Evolutionary conservation across 228 moss, liverwort and hornwort species (phyloP).

Genomic region (Sphagnum fallax): DNA sequence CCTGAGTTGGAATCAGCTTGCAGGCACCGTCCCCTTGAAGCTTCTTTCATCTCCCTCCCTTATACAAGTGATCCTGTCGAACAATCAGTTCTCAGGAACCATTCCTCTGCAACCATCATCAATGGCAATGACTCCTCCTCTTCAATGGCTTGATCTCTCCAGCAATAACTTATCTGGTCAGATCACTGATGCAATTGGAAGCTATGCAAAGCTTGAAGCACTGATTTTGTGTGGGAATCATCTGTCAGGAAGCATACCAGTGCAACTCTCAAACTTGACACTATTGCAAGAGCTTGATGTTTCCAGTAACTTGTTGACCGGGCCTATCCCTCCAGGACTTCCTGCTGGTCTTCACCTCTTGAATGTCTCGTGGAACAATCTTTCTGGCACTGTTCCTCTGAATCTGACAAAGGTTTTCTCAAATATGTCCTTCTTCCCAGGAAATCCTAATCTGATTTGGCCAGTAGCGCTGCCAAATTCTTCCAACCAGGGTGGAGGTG

Average conservation of each 20-base stretch:
- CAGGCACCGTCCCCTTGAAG: conserved; percentile 43
- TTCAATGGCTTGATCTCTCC: conserved; percentile 59
- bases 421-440: conserved; percentile 55
- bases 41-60: conserved; percentile 46
- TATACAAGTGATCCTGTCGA: conserved; percentile 47
- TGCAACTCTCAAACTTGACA: conserved; percentile 30
- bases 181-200: conserved; percentile 44
- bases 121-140: conserved; percentile 18
- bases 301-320: conserved; percentile 53
- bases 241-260: conserved; percentile 49
- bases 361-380: conserved; percentile 57
- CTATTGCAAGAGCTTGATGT: conserved; percentile 60
- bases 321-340: conserved; percentile 37
- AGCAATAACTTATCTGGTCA: conserved; percentile 33
- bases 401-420: conserved; percentile 37
- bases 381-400: conserved; percentile 58
- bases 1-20: conserved; percentile 67
- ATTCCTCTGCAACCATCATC: conserved; percentile 33
- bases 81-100: conserved; percentile 54
- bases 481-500: conserved; percentile 16
- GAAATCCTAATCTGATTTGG: conserved; percentile 43
- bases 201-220: conserved; percentile 27
- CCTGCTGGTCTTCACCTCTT: conserved; percentile 33
- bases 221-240: conserved; percentile 55
- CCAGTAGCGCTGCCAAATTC: conserved; percentile 12